Evolutionary conservation across 768 basidiomycete genomes (phyloP), one percentile per base, ranked within the genome.

Genomic region (Suillus sp.): DNA sequence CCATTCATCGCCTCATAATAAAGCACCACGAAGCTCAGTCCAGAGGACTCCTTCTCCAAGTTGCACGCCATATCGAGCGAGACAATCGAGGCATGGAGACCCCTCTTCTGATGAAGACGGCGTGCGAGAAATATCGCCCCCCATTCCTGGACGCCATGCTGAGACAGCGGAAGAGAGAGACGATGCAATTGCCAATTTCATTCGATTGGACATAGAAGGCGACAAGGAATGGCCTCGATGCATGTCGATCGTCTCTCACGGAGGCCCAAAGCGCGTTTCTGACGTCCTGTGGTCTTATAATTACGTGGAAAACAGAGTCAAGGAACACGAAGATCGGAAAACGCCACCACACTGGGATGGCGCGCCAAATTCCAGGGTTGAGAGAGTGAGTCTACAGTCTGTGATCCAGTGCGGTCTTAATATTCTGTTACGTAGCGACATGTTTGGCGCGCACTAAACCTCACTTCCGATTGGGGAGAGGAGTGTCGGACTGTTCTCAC

Each of bases 301-400:
- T 18, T 83, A 86, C 68, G 79, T 89, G 47, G 80, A 85, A 65
- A 70, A 78, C 37, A 78, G 82, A 72, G 72, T 84, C 35, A 80
- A 84, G 57, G 75, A 78, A 55, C 82, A 78, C 67, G 78, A 74
- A 8, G 84, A 83, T 45, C 73, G 72, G 60, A 70, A 61, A 59
- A 78, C 83, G 7, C 83, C 85, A 0, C 75, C 78, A 25, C 77
- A 80, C 59, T 72, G 76, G 68, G 71, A 74, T 40, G 75, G 73
- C 5, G 79, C 77, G 0, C 74, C 75, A 10, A 71, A 62, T 35
- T 67, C 60, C 22, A 60, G 63, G n/a, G 83, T 90, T 25, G 74
- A 81, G 62, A 80, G 79, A 74, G 87, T 86, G 63, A 66, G 78
- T 38, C 37, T 20, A 66, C 3, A 51, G 27, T 18, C 20, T 18